phyloP scores from a whole-genome alignment of 1,284 basidiomycete species.

The Porodaedalea pini region DNA sequence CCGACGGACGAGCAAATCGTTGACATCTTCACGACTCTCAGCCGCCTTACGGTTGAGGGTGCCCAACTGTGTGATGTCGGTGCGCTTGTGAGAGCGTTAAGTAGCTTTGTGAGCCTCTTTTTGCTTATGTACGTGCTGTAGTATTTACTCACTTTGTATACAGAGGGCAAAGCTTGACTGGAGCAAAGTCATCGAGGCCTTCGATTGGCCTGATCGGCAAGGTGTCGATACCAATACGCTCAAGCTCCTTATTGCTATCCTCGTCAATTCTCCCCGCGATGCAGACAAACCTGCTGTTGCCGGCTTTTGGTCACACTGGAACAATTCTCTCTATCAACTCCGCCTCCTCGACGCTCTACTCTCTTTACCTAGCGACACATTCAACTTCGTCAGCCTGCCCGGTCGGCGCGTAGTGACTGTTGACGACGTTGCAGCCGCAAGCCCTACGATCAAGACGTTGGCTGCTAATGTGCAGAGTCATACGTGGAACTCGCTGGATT shows the following conservation, averaged over 20 bases:
- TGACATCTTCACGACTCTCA: constrained; percentile 64
- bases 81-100: constrained; percentile 67
- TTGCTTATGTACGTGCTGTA: not conserved
- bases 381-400: constrained; percentile 85
- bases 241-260: constrained; percentile 76
- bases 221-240: constrained; percentile 81
- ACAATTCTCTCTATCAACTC: constrained; percentile 82
- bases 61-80: constrained; percentile 70
- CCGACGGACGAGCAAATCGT: constrained; percentile 67
- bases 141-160: constrained; percentile 24
- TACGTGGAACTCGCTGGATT: constrained; percentile 91
- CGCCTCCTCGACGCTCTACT: constrained; percentile 85
- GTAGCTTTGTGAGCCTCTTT: constrained; percentile 55
- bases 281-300: constrained; percentile 70
- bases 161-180: constrained; percentile 70
- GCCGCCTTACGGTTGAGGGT: constrained; percentile 67
- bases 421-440: constrained; percentile 79
- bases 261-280: constrained; percentile 69
- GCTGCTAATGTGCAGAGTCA: constrained; percentile 85
- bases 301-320: constrained; percentile 83
- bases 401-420: constrained; percentile 79
- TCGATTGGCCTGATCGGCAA: constrained; percentile 73
- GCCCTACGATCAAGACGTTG: constrained; percentile 82
- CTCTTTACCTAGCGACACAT: constrained; percentile 83
- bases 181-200: constrained; percentile 74